Conservation (phyloP, 1,139 yeast genomes). For the Lodderomyces beijingensis region DNA sequence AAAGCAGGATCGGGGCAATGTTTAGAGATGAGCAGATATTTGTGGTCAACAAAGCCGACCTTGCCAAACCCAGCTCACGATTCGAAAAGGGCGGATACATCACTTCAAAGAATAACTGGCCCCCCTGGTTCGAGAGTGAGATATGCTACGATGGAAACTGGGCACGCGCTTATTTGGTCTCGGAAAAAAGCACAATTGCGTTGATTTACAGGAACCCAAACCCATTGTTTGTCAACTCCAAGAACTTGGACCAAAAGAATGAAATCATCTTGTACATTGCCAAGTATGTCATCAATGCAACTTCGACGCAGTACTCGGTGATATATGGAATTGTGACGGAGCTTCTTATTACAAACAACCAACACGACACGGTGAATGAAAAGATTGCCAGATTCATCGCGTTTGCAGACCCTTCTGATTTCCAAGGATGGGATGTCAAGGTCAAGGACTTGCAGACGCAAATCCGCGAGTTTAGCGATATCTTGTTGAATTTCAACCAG, state of each 20-base stretch:
- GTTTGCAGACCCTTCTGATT: conserved; percentile 64
- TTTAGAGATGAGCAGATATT: conserved; percentile 70
- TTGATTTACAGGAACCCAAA: conserved; percentile 66
- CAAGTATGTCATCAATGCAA: conserved; percentile 63
- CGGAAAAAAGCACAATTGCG: conserved; percentile 61
- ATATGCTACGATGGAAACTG: conserved; percentile 66
- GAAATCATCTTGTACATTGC: conserved; percentile 58
- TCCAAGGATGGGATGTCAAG: conserved; percentile 49
- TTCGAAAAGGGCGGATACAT: conserved; percentile 24
- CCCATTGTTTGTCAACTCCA: conserved; percentile 37
- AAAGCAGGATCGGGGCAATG: conserved; percentile 66
- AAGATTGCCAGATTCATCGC: conserved; percentile 62
- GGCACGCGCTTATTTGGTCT: conserved; percentile 47
- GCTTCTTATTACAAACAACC: conserved; percentile 59
- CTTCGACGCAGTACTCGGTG: conserved; percentile 69
- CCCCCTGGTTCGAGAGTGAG: conserved; percentile 80
- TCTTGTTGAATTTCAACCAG: conserved; percentile 44
- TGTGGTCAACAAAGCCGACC: conserved; percentile 48
- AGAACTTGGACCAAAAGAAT: conserved; percentile 19
- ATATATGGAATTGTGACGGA: conserved; percentile 62
- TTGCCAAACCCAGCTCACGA: conserved; percentile 17
- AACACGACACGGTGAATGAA: conserved; percentile 51
- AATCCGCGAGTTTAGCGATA: conserved; percentile 38
- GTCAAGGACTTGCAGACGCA: conserved; percentile 55
- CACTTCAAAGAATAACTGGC: conserved; percentile 48